Evolutionary conservation across 73 alveolate genomes (phyloP).

Genomic region (Urostyla sp.): DNA sequence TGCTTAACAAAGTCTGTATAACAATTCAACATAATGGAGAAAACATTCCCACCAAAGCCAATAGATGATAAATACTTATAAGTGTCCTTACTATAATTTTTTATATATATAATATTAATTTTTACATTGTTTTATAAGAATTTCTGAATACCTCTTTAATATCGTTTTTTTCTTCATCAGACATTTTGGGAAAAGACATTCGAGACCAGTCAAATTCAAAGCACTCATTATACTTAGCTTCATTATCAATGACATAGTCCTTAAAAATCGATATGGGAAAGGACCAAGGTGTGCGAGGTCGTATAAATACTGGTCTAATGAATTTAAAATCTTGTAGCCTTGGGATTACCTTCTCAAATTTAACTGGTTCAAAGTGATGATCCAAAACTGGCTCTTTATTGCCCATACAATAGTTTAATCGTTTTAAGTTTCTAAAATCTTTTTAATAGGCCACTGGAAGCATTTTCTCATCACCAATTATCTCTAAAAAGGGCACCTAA

Average conservation of each 20-base stretch:
- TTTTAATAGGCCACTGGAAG: constrained; percentile 24
- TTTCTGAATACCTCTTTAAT: constrained; percentile 47
- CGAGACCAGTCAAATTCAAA: constrained; percentile 70
- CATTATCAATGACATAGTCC: constrained; percentile 56
- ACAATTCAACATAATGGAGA: constrained; percentile 59
- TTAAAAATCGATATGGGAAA: constrained; percentile 66
- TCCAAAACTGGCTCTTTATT: constrained; percentile 13
- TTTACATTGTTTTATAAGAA: constrained; percentile 34
- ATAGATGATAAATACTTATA: constrained; percentile 56
- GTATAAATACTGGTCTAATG: constrained; percentile 31
- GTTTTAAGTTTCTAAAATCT: neutral
- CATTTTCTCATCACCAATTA: constrained; percentile 45
- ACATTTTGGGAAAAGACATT: constrained; percentile 64
- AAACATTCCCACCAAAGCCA: constrained; percentile 62
- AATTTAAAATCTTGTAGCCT: constrained; percentile 53
- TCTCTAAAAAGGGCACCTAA: constrained; percentile 43
- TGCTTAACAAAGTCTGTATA: constrained; percentile 72
- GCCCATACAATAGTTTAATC: constrained; percentile 18
- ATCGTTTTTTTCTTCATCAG: constrained; percentile 58
- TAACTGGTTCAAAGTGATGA: constrained; percentile 40
- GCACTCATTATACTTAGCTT: constrained; percentile 44
- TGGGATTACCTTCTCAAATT: constrained; percentile 30
- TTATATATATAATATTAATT: neutral
- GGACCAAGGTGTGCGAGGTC: constrained; percentile 76
- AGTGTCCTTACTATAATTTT: constrained; percentile 23